Base-by-base conservation (phyloP, 345 rosid genomes). In the Dimocarpus longan region DNA sequence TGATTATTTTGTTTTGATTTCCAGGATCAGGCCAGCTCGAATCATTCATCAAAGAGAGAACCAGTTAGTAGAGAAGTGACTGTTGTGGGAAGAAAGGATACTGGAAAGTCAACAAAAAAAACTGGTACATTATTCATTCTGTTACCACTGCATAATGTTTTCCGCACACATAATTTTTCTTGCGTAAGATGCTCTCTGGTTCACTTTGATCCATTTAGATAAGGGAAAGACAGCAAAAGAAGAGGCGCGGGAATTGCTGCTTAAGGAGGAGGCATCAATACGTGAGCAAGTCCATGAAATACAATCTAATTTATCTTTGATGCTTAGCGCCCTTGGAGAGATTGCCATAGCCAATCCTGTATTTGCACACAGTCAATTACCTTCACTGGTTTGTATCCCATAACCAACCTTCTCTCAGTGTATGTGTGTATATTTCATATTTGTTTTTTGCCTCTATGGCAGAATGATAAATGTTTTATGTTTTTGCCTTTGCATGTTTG, bases 291-390 rank as follows among this genome's bases (percentile, higher is more conserved):
- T 96, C 79, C 76, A 40, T 60, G 82, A 57, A 70, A 87, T 94
- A 84, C 93, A 96, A 71, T 85, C 78, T 62, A 91, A 85, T 81
- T 86, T 96, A 66, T 90, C 97, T 52, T 75, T 89, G 86, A 86
- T 90, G 89, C 97, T 96, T 54, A 83, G 84, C 73, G 92, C 94
- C 65, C 91, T 94, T 74, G 99, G 99, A 76, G 97, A 93, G 82
- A 91, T 96, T 93, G 86, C 97, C 59, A 78, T 90, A 70, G 92
- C 97, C 63, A 96, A 94, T 86, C 97, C 97, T 63, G 86, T 96
- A 71, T 96, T 92, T 86, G 94, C 97, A 26, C 99, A 96, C 89
- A 91, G 99, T 82, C 97, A 93, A 80, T 87, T 96, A 82, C 93
- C 93, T 68, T 89, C 89, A 62, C 87, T 96, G 99, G 99, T 96